Evolutionary conservation across 257 asterid species (phyloP), one percentile per base, ranked within the genome.

Genomic region (Nemophila menziesii): DNA sequence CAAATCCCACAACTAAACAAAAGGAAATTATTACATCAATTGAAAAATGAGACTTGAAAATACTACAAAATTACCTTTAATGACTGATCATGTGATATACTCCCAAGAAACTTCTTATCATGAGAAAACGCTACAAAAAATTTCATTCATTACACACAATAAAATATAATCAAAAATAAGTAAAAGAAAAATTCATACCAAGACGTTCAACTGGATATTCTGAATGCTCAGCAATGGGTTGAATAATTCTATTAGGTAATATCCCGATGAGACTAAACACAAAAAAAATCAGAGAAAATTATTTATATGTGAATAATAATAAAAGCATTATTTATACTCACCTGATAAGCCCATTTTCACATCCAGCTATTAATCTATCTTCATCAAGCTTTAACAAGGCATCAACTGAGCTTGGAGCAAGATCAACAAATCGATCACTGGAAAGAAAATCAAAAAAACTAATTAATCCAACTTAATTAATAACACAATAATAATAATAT

Each of bases 161-260:
- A n/a, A n/a, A n/a, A n/a, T n/a, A n/a, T n/a, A n/a, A n/a, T n/a
- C n/a, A n/a, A n/a, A n/a, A n/a, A n/a, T n/a, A n/a, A n/a, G n/a
- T n/a, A n/a, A n/a, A n/a, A n/a, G n/a, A n/a, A n/a, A n/a, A n/a
- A n/a, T n/a, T 40, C 72, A 39, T 77, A 89, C 95, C 98, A 42
- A 89, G 94, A 64, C 92, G 82, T 48, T 89, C 98, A 48, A 89
- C 76, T 7, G 95, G 80, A 61, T 59, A 64, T 46, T 84, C 82
- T 11, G 98, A 89, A 61, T 89, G 95, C 73, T 78, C 94, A 1
- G 86, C 94, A 49, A 89, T 71, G 60, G 95, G 95, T 66, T 89
- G 95, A 46, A 89, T 80, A 55, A 84, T 66, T 77, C 77, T 73
- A 79, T 84, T 89, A 19, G 98, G 95, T 43, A 89, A 65, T 68